Conservation (phyloP, 768 basidiomycete species). For the Hericium coralloides region DNA sequence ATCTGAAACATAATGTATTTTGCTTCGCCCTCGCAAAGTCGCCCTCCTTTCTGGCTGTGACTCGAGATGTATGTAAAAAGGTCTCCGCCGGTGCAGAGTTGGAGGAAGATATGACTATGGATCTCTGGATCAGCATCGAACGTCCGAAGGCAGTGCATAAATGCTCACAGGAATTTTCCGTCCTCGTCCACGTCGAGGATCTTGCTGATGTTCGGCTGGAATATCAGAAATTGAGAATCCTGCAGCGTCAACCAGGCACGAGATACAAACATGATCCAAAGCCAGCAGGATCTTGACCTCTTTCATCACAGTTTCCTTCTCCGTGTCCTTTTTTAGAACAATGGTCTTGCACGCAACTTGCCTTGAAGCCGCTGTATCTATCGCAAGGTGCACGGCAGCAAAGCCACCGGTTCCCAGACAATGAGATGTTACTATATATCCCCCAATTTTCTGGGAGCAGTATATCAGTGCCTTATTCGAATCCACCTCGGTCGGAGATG, state of each 20-base stretch:
- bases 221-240: neutral
- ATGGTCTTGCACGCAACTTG: conserved; percentile 86
- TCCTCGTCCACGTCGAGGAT: conserved; percentile 63
- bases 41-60: conserved; percentile 37
- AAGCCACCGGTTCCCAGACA: conserved; percentile 77
- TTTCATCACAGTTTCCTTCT: conserved; percentile 59
- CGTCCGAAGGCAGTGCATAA: neutral
- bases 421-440: conserved; percentile 68
- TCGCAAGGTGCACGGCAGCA: conserved; percentile 72
- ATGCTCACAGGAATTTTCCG: conserved; percentile 46
- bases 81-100: conserved; percentile 80
- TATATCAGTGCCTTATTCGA: neutral
- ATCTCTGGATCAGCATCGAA: conserved; percentile 16
- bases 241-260: neutral
- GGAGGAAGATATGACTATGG: conserved; percentile 64
- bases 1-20: conserved; percentile 82
- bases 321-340: conserved; percentile 49
- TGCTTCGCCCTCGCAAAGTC: conserved; percentile 69
- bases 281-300: conserved; percentile 68
- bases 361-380: conserved; percentile 50
- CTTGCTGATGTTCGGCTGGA: conserved; percentile 73
- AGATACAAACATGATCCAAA: conserved; percentile 53
- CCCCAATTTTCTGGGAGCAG: conserved; percentile 38
- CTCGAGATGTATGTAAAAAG: conserved; percentile 79
- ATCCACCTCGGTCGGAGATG: neutral